Percentiles rank a stretch among this genome's conserved stretches.
Conservation (phyloP, 441 rosid species). For the Arabidopsis lyrata region DNA sequence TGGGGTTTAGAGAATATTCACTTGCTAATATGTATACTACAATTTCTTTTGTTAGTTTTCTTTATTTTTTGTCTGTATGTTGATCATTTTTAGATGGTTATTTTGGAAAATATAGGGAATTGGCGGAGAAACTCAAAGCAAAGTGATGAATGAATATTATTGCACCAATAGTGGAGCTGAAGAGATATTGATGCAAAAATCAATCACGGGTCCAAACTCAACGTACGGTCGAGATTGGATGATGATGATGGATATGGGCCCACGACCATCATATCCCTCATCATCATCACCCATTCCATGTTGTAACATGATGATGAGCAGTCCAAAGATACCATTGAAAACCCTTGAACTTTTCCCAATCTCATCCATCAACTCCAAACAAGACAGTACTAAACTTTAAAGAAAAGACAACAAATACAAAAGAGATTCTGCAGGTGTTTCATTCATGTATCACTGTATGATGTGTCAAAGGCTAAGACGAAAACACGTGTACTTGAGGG, state of each 20-base stretch:
- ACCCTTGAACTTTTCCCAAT: constrained; percentile 95
- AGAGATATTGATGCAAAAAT: constrained; percentile 59
- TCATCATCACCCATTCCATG: constrained; percentile 45
- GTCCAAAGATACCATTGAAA: constrained; percentile 62
- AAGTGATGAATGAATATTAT: constrained; percentile 52
- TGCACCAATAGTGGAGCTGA: constrained; percentile 41
- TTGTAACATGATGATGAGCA: constrained; percentile 44
- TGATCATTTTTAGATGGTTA: constrained; percentile 3
- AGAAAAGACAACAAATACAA: constrained; percentile 43
- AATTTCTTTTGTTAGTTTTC: not conserved
- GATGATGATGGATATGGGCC: constrained; percentile 67
- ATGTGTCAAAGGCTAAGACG: constrained; percentile 25
- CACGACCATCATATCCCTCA: constrained; percentile 46
- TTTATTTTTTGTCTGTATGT: not conserved
- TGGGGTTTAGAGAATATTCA: not conserved
- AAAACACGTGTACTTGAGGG: constrained; percentile 43
- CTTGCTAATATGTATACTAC: not conserved
- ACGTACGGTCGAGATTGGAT: constrained; percentile 59
- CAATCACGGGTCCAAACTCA: constrained; percentile 50
- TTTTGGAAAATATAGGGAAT: constrained; percentile 41
- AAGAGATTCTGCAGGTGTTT: constrained; percentile 51
- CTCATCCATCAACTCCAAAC: constrained; percentile 71
- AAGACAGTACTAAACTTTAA: constrained; percentile 51
- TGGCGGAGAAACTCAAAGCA: constrained; percentile 44
- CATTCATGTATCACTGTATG: constrained; percentile 39